A percentile compares a stretch with the other conserved stretches of the same genome.
Evolutionary conservation across 2,329 filamentous ascomycete species (phyloP).

Genomic region (Aureobasidium leucospermi): DNA sequence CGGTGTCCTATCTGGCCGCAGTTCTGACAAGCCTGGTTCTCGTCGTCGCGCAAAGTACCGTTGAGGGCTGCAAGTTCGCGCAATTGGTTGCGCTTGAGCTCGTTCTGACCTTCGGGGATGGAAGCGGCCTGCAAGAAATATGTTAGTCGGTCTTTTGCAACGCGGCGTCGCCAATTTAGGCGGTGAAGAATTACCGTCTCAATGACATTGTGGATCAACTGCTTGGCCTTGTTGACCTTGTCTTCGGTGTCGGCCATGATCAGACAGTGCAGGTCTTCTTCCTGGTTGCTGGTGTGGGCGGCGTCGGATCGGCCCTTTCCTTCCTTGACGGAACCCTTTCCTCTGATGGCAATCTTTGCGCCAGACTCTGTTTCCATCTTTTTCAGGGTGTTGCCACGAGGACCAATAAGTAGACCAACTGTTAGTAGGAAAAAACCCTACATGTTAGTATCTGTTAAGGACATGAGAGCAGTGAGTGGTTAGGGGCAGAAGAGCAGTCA

Average conservation of each 20-base stretch:
- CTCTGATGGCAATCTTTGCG: conserved; percentile 98
- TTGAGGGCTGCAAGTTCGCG: conserved; percentile 96
- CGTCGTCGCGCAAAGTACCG: conserved; percentile 96
- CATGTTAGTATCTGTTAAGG: conserved; percentile 65
- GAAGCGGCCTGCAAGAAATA: conserved; percentile 68
- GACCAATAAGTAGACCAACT: conserved; percentile 99
- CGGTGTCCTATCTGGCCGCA: conserved; percentile 97
- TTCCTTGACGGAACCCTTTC: conserved; percentile 99
- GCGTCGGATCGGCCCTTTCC: conserved; percentile 98
- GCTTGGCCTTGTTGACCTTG: conserved; percentile 98
- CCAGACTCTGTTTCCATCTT: conserved; percentile 98
- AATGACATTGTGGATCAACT: conserved; percentile 96
- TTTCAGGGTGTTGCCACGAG: conserved; percentile 98
- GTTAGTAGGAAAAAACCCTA: conserved; percentile 72
- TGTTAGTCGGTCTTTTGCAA: conserved; percentile 23
- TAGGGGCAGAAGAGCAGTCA: conserved; percentile 13
- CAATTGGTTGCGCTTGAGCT: conserved; percentile 96
- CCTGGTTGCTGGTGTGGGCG: conserved; percentile 98
- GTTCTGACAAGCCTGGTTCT: conserved; percentile 99
- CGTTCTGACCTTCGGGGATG: conserved; percentile 96
- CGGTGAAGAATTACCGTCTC: conserved; percentile 69
- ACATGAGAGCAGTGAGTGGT: conserved; percentile 8
- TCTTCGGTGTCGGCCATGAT: conserved; percentile 99
- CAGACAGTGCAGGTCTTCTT: conserved; percentile 96
- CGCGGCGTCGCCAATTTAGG: not conserved